phyloP scores from a whole-genome alignment of 176 grass and related monocot species.

The Oryza longistaminata region DNA sequence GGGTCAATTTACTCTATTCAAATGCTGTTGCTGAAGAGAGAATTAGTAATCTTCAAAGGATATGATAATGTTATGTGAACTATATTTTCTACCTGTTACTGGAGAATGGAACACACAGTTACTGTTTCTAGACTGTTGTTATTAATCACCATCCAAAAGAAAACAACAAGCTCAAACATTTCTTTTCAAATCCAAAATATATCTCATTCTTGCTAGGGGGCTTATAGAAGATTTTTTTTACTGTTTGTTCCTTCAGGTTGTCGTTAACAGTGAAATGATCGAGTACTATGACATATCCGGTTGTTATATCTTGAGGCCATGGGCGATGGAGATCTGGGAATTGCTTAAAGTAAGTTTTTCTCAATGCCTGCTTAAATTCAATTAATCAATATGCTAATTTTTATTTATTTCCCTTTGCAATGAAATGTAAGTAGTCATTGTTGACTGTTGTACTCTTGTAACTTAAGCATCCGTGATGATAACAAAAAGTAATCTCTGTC shows the following conservation, averaged over 20 bases:
- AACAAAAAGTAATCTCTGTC: not conserved
- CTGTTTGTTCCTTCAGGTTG: slow-evolving; percentile 55
- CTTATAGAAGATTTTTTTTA: not conserved
- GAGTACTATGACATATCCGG: slow-evolving; percentile 99
- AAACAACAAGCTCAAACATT: not conserved
- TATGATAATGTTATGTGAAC: not conserved
- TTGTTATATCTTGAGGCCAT: slow-evolving; percentile 91
- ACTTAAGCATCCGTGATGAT: not conserved
- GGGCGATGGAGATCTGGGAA: slow-evolving; percentile 91
- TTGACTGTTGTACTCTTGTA: not conserved
- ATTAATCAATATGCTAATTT: not conserved
- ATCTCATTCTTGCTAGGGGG: not conserved
- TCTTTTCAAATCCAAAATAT: not conserved
- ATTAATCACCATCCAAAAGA: not conserved
- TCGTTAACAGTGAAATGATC: slow-evolving; percentile 93
- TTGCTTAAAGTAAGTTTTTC: slow-evolving; percentile 59
- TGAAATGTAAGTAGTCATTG: not conserved
- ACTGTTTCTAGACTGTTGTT: not conserved
- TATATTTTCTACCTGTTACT: not conserved
- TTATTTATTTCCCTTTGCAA: not conserved
- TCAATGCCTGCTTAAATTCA: not conserved
- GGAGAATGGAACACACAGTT: not conserved
- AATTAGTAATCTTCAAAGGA: not conserved
- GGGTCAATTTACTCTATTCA: not conserved
- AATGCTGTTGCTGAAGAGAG: not conserved